phyloP scores from a whole-genome alignment of 2,329 filamentous ascomycete genomes.

The Rutstroemia sp. region DNA sequence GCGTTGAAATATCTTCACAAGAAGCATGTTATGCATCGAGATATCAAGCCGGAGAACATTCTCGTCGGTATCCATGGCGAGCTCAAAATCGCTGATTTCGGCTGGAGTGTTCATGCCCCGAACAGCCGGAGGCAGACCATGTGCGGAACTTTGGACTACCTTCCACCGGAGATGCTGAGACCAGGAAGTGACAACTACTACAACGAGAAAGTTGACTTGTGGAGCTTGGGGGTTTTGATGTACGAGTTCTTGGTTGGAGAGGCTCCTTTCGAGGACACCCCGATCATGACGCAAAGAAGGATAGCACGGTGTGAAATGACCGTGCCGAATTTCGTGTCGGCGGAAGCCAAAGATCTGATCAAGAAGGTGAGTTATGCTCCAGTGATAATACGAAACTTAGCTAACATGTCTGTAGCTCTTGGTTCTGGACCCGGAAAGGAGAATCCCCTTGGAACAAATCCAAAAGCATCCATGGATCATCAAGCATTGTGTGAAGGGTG shows the following conservation, averaged over 20 bases:
- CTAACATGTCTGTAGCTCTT: constrained; percentile 53
- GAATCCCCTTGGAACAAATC: constrained; percentile 83
- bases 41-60: constrained; percentile 98
- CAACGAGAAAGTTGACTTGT: constrained; percentile 91
- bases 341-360: constrained; percentile 87
- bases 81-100: constrained; percentile 97
- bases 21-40: constrained; percentile 94
- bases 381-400: not conserved
- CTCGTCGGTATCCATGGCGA: constrained; percentile 93
- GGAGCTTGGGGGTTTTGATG: constrained; percentile 89
- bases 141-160: constrained; percentile 95
- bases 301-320: constrained; percentile 89
- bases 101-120: constrained; percentile 96
- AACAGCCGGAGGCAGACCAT: constrained; percentile 91
- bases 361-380: constrained; percentile 58
- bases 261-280: constrained; percentile 93
- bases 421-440: constrained; percentile 87
- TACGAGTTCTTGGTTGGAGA: constrained; percentile 96
- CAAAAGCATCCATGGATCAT: constrained; percentile 92
- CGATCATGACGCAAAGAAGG: constrained; percentile 85
- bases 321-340: constrained; percentile 81
- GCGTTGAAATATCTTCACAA: constrained; percentile 86
- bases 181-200: constrained; percentile 77
- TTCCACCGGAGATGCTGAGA: constrained; percentile 96
- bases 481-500: constrained; percentile 67